Percentiles rank a stretch among this genome's conserved stretches.
phyloP scores from a whole-genome alignment of 495 filamentous ascomycete genomes.

The Penicillium silybi region DNA sequence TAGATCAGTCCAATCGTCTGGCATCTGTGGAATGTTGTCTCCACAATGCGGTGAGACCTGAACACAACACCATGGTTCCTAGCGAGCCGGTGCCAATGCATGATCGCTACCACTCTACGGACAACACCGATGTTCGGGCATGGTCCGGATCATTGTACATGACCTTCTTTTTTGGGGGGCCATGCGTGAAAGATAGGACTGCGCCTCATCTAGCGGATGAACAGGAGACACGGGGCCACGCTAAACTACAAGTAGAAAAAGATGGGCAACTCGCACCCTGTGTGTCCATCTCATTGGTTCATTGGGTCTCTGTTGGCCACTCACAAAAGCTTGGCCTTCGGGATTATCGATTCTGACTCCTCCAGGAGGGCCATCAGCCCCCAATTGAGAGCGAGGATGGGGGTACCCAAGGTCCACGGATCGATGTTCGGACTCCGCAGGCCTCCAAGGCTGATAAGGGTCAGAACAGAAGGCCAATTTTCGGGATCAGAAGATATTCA shows the following conservation, averaged over 20 bases:
- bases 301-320: neutral
- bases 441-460: too few species aligned
- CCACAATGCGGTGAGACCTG: neutral
- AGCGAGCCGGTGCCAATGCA: neutral
- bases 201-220: neutral
- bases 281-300: neutral
- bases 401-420: neutral
- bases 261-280: slow-evolving; percentile 1
- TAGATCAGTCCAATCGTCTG: neutral
- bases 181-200: neutral
- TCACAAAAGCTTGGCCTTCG: slow-evolving; percentile 15
- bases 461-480: too few species aligned
- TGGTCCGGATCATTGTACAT: neutral
- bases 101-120: neutral
- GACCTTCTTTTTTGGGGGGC: neutral
- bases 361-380: neutral
- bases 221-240: slow-evolving; percentile 3
- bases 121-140: neutral
- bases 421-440: neutral
- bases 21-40: neutral
- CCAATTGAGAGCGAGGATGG: neutral
- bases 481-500: neutral
- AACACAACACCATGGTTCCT: neutral
- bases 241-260: slow-evolving; percentile 4
- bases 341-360: neutral